Evolutionary conservation across 2,329 filamentous ascomycete genomes (phyloP), one percentile per base, ranked within the genome.

Genomic region (Phyllosticta ampelicida): DNA sequence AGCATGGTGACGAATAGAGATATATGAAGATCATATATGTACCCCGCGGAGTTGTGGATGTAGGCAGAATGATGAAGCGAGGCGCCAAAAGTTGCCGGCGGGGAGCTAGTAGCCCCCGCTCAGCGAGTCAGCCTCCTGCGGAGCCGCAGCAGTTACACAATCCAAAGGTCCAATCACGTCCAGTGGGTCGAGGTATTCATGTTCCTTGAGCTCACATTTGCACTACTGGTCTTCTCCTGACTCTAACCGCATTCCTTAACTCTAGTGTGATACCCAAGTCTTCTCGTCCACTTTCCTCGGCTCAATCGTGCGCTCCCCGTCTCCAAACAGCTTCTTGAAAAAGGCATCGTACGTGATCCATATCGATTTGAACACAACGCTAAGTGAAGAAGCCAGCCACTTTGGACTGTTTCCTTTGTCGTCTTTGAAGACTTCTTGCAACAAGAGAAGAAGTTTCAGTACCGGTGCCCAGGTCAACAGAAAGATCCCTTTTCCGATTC

Each of bases 321-420:
- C 88, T 0, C 92, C 92, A 76, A 95, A 96, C 0, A 86, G 48
- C 0, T 72, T 74, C 70, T 83, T 85, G 63, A 86, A 86, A 18
- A 82, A 67, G 0, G 55, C 61, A 72, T 90, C 86, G 72, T 90
- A 89, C 52, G 73, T 78, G 51, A 63, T 66, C 87, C 87, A 91
- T 63, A 84, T 71, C 0, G 77, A 68, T 1, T 73, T 77, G 60
- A 86, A 83, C 1, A 86, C 11, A 1, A 76, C 70, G 0, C 76
- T 78, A 58, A 79, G 75, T 0, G 80, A 55, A 16, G 70, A 70
- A 2, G 75, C 78, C 54, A 92, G 62, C 89, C 89, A 95, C 11
- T 67, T 66, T 0, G 91, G 90, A 55, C 82, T 74, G 56, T 77
- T 81, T 0, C 90, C 90, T 28, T 84, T 75, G 50, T 86, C 77